Conservation (phyloP, 768 basidiomycete genomes). For the Mycena indigotica region DNA sequence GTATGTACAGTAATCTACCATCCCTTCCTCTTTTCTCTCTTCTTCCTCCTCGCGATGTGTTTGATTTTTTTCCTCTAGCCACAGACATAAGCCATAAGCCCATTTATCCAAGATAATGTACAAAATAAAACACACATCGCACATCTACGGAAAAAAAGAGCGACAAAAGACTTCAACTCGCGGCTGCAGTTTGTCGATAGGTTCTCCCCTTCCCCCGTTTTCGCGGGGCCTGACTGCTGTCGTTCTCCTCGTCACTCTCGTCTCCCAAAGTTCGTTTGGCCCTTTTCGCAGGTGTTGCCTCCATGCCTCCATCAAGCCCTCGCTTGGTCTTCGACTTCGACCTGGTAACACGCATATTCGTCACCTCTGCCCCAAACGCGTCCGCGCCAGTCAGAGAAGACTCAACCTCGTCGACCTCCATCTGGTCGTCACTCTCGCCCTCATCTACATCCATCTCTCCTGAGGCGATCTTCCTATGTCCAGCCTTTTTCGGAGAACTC, state of each 20-base stretch:
- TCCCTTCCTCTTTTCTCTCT: no score
- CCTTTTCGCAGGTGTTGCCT: constrained; percentile 27
- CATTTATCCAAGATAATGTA: no score
- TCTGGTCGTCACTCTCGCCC: constrained; percentile 25
- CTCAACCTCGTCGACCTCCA: constrained; percentile 18
- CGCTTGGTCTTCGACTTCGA: constrained; percentile 37
- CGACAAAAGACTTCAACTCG: no score
- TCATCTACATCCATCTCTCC: constrained; percentile 30
- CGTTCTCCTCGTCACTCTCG: constrained; percentile 34
- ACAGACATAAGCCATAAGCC: no score
- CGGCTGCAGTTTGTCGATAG: background rate
- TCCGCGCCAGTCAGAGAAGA: constrained; percentile 23
- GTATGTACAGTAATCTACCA: no score
- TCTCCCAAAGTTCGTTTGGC: constrained; percentile 34
- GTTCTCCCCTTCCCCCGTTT: background rate
- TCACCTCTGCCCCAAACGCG: constrained; percentile 45
- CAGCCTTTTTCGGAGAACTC: constrained; percentile 30
- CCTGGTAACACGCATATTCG: constrained; percentile 36
- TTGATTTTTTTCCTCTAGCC: no score
- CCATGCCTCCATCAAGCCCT: constrained; percentile 30
- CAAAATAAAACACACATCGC: no score
- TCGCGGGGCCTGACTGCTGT: constrained; percentile 1
- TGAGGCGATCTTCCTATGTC: constrained; percentile 8
- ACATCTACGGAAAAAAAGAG: no score
- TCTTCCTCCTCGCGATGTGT: no score